Conservation (phyloP, 805 yeast species). For the Lipomyces orientalis region DNA sequence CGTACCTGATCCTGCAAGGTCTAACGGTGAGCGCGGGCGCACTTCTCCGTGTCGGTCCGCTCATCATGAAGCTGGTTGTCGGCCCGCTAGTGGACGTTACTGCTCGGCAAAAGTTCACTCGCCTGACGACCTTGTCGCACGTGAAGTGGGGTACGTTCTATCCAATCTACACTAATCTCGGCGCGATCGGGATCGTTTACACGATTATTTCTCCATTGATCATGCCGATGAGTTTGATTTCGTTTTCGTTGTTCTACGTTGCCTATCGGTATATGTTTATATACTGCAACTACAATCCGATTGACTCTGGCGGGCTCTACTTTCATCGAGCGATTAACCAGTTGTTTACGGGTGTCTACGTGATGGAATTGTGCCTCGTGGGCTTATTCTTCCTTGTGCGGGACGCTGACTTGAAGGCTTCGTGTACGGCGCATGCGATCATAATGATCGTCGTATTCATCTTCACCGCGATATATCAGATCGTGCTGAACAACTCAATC, state of each 20-base stretch:
- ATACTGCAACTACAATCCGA: conserved; percentile 49
- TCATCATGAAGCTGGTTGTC: conserved; percentile 50
- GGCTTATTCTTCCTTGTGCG: conserved; percentile 74
- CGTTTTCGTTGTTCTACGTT: conserved; percentile 61
- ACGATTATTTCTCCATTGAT: conserved; percentile 81
- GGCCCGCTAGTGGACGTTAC: conserved; percentile 56
- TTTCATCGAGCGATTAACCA: conserved; percentile 80
- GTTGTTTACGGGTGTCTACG: conserved; percentile 79
- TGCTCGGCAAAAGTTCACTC: conserved; percentile 61
- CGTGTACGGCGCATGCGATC: conserved; percentile 56
- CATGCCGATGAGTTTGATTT: conserved; percentile 60
- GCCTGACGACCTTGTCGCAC: conserved; percentile 53
- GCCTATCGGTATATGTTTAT: conserved; percentile 75
- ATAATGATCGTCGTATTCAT: conserved; percentile 59
- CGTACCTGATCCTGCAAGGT: conserved; percentile 76
- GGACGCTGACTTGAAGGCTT: conserved; percentile 53
- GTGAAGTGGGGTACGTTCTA: conserved; percentile 79
- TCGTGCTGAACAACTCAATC: conserved; percentile 55
- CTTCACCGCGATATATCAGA: conserved; percentile 63
- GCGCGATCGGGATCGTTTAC: conserved; percentile 78
- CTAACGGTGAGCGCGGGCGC: conserved; percentile 76
- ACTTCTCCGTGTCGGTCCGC: conserved; percentile 62
- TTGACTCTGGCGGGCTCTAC: conserved; percentile 58
- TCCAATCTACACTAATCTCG: conserved; percentile 77
- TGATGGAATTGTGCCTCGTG: conserved; percentile 75